Conservation (phyloP, 495 filamentous ascomycete species). For the Bombardia bombarda region DNA sequence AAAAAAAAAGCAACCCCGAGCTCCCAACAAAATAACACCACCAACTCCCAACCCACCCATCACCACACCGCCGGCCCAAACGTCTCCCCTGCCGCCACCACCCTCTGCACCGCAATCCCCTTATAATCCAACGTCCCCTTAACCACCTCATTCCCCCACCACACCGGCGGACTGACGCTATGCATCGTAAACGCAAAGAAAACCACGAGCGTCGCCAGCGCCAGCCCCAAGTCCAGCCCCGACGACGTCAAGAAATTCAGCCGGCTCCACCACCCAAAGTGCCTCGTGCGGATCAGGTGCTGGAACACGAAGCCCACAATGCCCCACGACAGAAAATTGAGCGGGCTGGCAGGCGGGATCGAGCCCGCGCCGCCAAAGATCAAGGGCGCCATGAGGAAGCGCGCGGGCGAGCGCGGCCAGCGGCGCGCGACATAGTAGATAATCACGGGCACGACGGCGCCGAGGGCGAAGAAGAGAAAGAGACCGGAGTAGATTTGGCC, state of each 20-base stretch:
- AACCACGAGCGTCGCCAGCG: constrained; percentile 53
- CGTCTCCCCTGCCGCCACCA: constrained; percentile 40
- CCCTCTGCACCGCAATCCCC: constrained; percentile 43
- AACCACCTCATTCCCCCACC: constrained; percentile 49
- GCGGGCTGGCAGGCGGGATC: constrained; percentile 60
- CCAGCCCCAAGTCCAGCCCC: constrained; percentile 54
- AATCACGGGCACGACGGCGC: constrained; percentile 46
- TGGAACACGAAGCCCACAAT: constrained; percentile 60
- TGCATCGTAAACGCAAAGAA: constrained; percentile 51
- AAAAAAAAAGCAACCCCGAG: not conserved
- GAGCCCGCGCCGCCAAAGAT: constrained; percentile 58
- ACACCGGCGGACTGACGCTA: constrained; percentile 38
- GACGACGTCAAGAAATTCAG: constrained; percentile 57
- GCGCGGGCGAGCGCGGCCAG: constrained; percentile 43
- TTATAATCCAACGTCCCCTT: constrained; percentile 43
- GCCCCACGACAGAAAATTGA: constrained; percentile 65
- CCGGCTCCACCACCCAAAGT: constrained; percentile 60
- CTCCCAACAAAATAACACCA: not conserved
- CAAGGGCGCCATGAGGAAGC: constrained; percentile 56
- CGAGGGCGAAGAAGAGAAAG: constrained; percentile 56
- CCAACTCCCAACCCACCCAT: not conserved
- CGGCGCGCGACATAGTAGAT: constrained; percentile 49
- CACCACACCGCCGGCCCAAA: constrained; percentile 48
- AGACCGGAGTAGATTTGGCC: constrained; percentile 59
- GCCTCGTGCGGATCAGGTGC: constrained; percentile 44